phyloP scores from a whole-genome alignment of 208 protist genomes.

The Crithidia brevicula region DNA sequence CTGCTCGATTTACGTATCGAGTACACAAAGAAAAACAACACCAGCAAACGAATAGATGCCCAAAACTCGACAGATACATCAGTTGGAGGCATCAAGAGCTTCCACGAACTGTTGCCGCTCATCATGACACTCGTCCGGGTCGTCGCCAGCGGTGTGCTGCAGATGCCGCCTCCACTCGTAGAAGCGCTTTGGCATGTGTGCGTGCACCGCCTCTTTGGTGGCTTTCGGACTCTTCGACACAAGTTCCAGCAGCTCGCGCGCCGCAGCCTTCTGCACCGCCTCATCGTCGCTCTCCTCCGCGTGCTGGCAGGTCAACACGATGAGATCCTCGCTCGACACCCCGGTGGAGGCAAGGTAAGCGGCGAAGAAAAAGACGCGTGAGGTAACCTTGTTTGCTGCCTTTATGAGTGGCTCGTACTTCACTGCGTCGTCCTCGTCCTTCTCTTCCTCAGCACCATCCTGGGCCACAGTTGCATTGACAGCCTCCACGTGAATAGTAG shows the following conservation, averaged over 20 bases:
- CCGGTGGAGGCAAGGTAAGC: constrained; percentile 52
- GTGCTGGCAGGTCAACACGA: constrained; percentile 31
- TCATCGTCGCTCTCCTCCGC: constrained; percentile 23
- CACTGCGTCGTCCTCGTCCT: too few relatives aligned
- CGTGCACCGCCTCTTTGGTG: constrained; percentile 35
- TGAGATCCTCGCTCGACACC: constrained; percentile 39
- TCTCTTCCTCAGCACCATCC: too few relatives aligned
- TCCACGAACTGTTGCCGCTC: constrained; percentile 26
- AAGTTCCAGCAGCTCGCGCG: constrained; percentile 37
- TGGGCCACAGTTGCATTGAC: too few relatives aligned
- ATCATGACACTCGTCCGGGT: background rate
- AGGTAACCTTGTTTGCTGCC: constrained; percentile 39
- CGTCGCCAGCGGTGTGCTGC: constrained; percentile 32
- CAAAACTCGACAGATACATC: background rate
- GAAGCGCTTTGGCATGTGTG: constrained; percentile 37
- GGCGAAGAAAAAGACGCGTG: constrained; percentile 55
- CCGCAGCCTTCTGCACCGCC: constrained; percentile 46
- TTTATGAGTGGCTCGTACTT: constrained; percentile 1
- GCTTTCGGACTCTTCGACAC: constrained; percentile 34
- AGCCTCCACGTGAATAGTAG: constrained; percentile 6
- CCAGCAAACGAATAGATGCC: background rate
- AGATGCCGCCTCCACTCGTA: constrained; percentile 36
- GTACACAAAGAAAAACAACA: background rate
- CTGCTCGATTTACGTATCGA: too few relatives aligned
- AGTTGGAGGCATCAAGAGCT: background rate